A percentile compares a stretch with the other conserved stretches of the same genome.
Conservation (phyloP, 352 stramenopile genomes). For the Phytophthora ramorum region DNA sequence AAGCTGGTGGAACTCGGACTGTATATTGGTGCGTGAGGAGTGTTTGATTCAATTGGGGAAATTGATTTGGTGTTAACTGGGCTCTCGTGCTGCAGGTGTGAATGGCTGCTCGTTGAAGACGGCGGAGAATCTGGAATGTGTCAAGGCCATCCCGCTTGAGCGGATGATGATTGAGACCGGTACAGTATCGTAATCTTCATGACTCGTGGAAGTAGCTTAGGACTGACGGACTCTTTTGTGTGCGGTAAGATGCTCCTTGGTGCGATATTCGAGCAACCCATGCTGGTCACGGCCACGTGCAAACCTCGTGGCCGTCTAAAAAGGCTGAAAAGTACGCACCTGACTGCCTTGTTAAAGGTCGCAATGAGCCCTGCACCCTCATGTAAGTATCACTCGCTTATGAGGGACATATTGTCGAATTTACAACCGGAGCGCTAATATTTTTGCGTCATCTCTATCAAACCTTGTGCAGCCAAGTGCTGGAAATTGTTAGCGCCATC, state of each 20-base stretch:
- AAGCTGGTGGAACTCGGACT: conserved; percentile 93
- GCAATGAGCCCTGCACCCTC: conserved; percentile 96
- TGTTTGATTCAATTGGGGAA: neutral
- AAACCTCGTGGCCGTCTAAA: conserved; percentile 90
- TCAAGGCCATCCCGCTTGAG: conserved; percentile 92
- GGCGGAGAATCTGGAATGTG: conserved; percentile 92
- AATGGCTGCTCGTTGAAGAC: conserved; percentile 98
- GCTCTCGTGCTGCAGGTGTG: conserved; percentile 55
- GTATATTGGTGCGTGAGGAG: conserved; percentile 89
- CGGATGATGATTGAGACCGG: conserved; percentile 95
- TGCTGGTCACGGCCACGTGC: conserved; percentile 88
- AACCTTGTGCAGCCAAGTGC: conserved; percentile 63
- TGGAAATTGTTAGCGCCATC: conserved; percentile 82
- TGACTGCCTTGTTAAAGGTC: conserved; percentile 92
- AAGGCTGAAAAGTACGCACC: conserved; percentile 95
- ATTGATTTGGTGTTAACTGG: neutral
- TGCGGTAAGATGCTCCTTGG: conserved; percentile 94
- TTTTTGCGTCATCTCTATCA: neutral
- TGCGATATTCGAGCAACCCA: conserved; percentile 96
- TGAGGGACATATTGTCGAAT: neutral
- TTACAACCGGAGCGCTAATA: neutral
- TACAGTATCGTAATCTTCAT: conserved; percentile 18
- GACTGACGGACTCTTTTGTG: neutral
- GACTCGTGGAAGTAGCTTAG: neutral
- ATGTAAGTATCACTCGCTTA: conserved; percentile 77